A percentile compares a stretch with the other conserved stretches of the same genome.
These are phyloP conservation scores for Exophiala aquamarina DNA, from an alignment of 2,329 filamentous ascomycete genomes.

Conservation along the genomic window DNA sequence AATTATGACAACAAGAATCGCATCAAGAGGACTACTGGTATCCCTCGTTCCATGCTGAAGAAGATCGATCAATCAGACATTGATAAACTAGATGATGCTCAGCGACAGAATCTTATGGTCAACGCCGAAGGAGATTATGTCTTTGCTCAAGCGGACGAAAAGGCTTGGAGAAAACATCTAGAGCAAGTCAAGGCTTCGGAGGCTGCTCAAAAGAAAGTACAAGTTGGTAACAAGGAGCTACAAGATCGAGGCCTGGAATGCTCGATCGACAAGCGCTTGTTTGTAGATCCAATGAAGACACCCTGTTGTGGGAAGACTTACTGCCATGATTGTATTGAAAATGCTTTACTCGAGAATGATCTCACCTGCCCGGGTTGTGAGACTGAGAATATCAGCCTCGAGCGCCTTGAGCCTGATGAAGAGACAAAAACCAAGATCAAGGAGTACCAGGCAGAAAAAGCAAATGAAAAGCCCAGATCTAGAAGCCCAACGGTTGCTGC, in stretches of 20 bases:
- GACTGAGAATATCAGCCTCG: conserved; percentile 86
- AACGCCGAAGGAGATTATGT: conserved; percentile 98
- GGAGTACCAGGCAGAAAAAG: conserved; percentile 63
- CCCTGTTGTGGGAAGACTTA: conserved; percentile 98
- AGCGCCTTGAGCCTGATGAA: conserved; percentile 82
- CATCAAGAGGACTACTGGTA: conserved; percentile 94
- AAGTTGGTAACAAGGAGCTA: conserved; percentile 79
- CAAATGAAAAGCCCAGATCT: conserved; percentile 41
- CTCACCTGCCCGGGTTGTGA: conserved; percentile 92
- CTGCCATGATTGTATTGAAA: conserved; percentile 99
- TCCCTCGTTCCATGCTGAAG: conserved; percentile 91
- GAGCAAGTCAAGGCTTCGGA: conserved; percentile 84
- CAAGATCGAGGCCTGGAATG: conserved; percentile 88
- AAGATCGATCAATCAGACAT: conserved; percentile 82
- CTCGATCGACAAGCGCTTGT: conserved; percentile 95
- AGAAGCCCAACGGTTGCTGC: conserved; percentile 27
- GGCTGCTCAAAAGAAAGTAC: conserved; percentile 74
- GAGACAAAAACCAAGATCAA: conserved; percentile 77
- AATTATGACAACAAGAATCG: conserved; percentile 91
- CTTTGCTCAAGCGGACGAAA: conserved; percentile 91
- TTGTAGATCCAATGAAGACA: conserved; percentile 98
- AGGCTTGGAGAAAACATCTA: conserved; percentile 95
- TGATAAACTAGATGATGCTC: conserved; percentile 63
- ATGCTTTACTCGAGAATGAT: conserved; percentile 97
- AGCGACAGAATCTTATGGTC: conserved; percentile 91